Evolutionary conservation across 805 yeast genomes (phyloP).

Genomic region (Candida tallmaniae): DNA sequence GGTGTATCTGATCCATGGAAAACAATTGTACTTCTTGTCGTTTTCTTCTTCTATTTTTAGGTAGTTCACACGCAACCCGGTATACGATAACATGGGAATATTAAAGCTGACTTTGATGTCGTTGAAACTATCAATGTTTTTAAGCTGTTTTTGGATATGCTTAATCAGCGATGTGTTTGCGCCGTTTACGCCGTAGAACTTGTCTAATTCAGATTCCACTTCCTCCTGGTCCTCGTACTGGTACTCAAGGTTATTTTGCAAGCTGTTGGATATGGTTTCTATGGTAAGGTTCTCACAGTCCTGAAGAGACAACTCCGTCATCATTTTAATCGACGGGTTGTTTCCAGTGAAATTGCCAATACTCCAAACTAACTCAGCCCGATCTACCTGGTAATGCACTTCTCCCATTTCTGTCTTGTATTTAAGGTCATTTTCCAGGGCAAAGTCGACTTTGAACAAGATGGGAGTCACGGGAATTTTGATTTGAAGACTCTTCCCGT

Average conservation of each 20-base stretch:
- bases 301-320: constrained; percentile 37
- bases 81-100: constrained; percentile 50
- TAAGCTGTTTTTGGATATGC: constrained; percentile 13
- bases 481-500: constrained; percentile 26
- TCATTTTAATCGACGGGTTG: constrained; percentile 44
- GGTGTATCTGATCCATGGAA: constrained; percentile 67
- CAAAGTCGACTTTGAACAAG: constrained; percentile 19
- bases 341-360: constrained; percentile 65
- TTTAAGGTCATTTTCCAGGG: constrained; percentile 40
- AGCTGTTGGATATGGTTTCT: constrained; percentile 4
- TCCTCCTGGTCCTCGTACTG: constrained; percentile 19
- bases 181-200: constrained; percentile 34
- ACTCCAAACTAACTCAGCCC: constrained; percentile 68
- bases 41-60: constrained; percentile 62
- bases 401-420: constrained; percentile 71
- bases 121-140: constrained; percentile 12
- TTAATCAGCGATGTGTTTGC: constrained; percentile 24
- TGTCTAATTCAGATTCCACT: constrained; percentile 27
- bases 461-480: constrained; percentile 32
- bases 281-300: constrained; percentile 2
- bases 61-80: constrained; percentile 64
- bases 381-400: constrained; percentile 68
- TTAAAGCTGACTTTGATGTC: constrained; percentile 26
- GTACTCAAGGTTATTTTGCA: constrained; percentile 2
- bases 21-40: constrained; percentile 56